Evolutionary conservation across 1,139 yeast genomes (phyloP), one percentile per base, ranked within the genome.

Genomic region (Hanseniaspora sp.): DNA sequence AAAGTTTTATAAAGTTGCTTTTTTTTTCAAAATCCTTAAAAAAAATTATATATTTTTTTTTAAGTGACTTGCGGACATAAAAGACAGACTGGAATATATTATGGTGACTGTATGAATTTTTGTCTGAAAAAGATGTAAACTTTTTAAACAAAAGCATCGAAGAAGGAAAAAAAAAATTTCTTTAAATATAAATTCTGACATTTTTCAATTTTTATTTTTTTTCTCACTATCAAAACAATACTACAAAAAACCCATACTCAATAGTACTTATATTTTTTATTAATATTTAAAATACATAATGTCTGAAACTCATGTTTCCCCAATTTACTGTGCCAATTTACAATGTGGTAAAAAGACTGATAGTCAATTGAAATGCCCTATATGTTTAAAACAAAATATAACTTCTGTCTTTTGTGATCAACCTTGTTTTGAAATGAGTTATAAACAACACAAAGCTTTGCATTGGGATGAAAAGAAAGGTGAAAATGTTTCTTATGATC

Each of bases 291-390:
- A 3, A 23, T 23, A 23, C 23, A 23, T 4, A 23, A 43, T 49
- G 53, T 30, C 48, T n/a, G 53, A 43, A 37, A 40, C 15, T 3
- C 37, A 48, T n/a, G 18, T 9, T 23, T 13, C 8, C 12, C 28
- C 34, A 31, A 33, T 29, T 12, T 28, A 17, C 53, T 86, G 95
- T 69, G 73, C 84, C 13, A 83, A 95, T 18, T 77, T 85, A 33
- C 85, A 79, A 60, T 92, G 99, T 71, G 94, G 94, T 37, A 87
- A 87, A 63, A 76, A 74, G 44, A 87, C 95, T 12, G 75, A 76
- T 1, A 83, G 94, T 41, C 71, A 76, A 43, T 73, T 92, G 61
- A 88, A 88, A 65, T 92, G 99, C 67, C 99, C 99, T 0, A 74
- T 90, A 13, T 92, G 99, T 69, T 71, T 92, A 58, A 90, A 92